Conservation (phyloP, 2,329 filamentous ascomycete genomes). For the Pseudogymnoascus sp. region DNA sequence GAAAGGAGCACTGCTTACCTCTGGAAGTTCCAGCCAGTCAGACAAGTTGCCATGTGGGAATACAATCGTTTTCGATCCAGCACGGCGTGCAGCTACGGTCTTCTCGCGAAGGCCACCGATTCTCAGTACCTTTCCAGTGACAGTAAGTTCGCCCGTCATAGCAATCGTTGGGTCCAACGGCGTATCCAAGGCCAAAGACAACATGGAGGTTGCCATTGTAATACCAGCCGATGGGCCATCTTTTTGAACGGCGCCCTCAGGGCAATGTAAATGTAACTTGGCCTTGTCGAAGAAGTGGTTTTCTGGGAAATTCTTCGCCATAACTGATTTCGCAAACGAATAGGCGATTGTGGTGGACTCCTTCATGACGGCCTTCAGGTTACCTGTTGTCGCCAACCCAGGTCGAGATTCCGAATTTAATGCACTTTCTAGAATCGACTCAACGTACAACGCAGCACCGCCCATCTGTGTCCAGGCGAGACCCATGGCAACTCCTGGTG, state of each 20-base stretch:
- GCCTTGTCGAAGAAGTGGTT: constrained; percentile 97
- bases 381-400: constrained; percentile 83
- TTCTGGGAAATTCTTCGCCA: constrained; percentile 76
- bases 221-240: constrained; percentile 90
- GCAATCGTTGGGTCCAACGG: constrained; percentile 79
- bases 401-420: constrained; percentile 68
- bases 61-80: constrained; percentile 86
- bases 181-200: constrained; percentile 75
- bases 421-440: constrained; percentile 85
- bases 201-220: constrained; percentile 91
- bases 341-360: constrained; percentile 94
- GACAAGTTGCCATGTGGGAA: constrained; percentile 94
- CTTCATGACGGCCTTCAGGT: constrained; percentile 95
- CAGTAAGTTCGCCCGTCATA: constrained; percentile 95
- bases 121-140: constrained; percentile 91
- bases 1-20: constrained; percentile 56
- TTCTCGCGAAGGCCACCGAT: constrained; percentile 95
- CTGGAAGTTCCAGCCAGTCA: constrained; percentile 93
- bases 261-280: constrained; percentile 90
- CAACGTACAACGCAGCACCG: constrained; percentile 91
- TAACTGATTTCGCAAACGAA: constrained; percentile 84
- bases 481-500: constrained; percentile 93
- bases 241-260: constrained; percentile 92
- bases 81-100: constrained; percentile 87
- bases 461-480: constrained; percentile 97